Base-by-base conservation (phyloP, 306 rosid species). In the Dalbergia cochinchinensis region DNA sequence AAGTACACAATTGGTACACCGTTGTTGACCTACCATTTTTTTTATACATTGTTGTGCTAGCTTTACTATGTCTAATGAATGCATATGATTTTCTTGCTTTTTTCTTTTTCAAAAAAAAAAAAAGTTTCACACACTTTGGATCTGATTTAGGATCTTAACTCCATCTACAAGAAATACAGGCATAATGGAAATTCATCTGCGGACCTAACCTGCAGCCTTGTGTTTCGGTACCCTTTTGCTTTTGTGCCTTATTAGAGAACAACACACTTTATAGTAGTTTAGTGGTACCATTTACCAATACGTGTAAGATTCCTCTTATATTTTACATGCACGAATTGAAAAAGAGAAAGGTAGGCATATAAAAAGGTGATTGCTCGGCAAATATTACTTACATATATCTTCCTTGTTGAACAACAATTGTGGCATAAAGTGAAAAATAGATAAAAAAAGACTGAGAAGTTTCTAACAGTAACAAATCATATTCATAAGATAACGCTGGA, bases 141-240 rank as follows among this genome's bases (percentile, higher is more conserved):
- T 65, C 18, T 16, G 31, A 41, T 26, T 15, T 33, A 9, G 72
- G 64, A 50, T 79, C 61, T 42, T 12, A 35, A 53, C 44, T 48
- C 57, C 13, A 26, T 54, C 9, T 37, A 8, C 20, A 22, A 55
- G 19, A 80, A 51, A 80, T 50, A 39, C 47, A 64, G 12, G 63
- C 20, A 11, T 31, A 10, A 12, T 22, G 15, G 18, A 59, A 78
- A 45, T 59, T 33, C 20, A 22, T 69, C n/a, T 8, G 11, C 16
- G 60, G 13, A 59, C 69, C 55, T 41, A 55, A 67, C 82, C 11
- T 39, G 14, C 51, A 67, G 31, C 22, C 76, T 67, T 78, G 48
- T 12, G 42, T 58, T 74, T 59, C 65, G 35, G 18, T 37, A 4
- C 5, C 5, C 7, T 74, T 59, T 61, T 22, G 33, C 53, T 69